A percentile compares a stretch with the other conserved stretches of the same genome.
phyloP scores from a whole-genome alignment of 2,329 filamentous ascomycete species.

The Arthrobotrys musiformis region DNA sequence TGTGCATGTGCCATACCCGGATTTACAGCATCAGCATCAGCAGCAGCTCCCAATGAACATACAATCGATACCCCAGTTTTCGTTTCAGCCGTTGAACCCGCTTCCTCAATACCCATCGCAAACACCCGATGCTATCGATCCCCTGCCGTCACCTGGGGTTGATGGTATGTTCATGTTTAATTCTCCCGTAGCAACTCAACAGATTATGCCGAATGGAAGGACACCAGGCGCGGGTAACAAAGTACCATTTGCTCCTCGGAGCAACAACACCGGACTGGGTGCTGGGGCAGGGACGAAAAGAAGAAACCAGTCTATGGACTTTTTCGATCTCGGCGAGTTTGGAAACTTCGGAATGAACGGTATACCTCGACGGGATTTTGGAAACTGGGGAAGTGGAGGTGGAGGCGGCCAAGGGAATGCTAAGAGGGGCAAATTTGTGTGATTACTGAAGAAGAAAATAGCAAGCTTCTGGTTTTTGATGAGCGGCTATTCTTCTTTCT shows the following conservation, averaged over 20 bases:
- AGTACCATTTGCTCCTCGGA: conserved; percentile 18
- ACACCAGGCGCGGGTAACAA: conserved; percentile 19
- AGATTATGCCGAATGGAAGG: conserved; percentile 9
- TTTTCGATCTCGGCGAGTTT: conserved; percentile 50
- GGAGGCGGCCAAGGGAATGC: conserved; percentile 37
- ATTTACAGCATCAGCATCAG: conserved; percentile 20
- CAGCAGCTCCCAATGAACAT: conserved; percentile 3
- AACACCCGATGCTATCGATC: conserved; percentile 26
- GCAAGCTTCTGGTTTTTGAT: background rate
- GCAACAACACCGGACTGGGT: conserved; percentile 17
- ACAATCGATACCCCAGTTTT: conserved; percentile 34
- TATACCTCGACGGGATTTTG: conserved; percentile 14
- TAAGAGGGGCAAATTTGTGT: conserved; percentile 51
- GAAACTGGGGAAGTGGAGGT: conserved; percentile 1
- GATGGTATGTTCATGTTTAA: conserved; percentile 50
- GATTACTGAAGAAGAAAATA: conserved; percentile 4
- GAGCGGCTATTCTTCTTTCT: background rate
- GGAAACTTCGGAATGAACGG: conserved; percentile 48
- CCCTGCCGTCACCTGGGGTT: conserved; percentile 30
- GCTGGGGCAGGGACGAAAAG: conserved; percentile 38
- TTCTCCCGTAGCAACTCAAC: conserved; percentile 10
- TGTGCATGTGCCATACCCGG: background rate
- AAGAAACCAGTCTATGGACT: conserved; percentile 40
- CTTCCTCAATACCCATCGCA: conserved; percentile 47
- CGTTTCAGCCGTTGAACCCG: conserved; percentile 28